These are phyloP conservation scores for Fraxinus pennsylvanica DNA, from an alignment of 257 asterid genomes.

Conservation along the genomic window DNA sequence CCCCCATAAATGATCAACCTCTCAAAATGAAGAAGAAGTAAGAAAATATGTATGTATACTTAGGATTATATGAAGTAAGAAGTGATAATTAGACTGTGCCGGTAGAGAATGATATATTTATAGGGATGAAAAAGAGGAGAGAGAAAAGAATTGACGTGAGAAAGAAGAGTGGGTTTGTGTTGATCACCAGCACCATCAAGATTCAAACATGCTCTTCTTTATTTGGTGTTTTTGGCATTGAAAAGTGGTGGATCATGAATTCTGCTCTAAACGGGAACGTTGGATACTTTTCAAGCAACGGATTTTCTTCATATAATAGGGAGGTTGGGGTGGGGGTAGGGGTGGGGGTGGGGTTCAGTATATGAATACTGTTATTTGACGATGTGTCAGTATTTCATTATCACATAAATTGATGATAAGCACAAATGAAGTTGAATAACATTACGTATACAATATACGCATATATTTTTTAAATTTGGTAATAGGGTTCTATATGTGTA, in stretches of 20 bases:
- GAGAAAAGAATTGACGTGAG: not conserved
- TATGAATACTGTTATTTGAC: too few relatives aligned
- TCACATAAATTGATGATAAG: too few relatives aligned
- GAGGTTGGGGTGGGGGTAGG: too few relatives aligned
- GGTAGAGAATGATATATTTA: not conserved
- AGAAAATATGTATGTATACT: not conserved
- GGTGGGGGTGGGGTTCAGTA: too few relatives aligned
- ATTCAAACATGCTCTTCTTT: too few relatives aligned
- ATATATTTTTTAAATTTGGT: too few relatives aligned
- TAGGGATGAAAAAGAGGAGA: not conserved
- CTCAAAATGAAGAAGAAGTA: conserved; percentile 6
- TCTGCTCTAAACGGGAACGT: conserved; percentile 36
- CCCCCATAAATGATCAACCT: conserved; percentile 31
- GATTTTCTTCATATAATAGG: conserved; percentile 25
- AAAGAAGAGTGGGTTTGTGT: not conserved
- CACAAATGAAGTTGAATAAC: too few relatives aligned
- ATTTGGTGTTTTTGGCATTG: not conserved
- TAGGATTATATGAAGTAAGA: too few relatives aligned
- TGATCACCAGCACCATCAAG: not conserved
- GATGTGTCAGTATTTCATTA: too few relatives aligned
- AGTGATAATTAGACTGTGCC: not conserved
- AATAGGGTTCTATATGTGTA: too few relatives aligned
- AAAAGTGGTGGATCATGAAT: conserved; percentile 28
- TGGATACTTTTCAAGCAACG: conserved; percentile 47
- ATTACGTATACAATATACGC: too few relatives aligned